A percentile compares a stretch with the other conserved stretches of the same genome.
Conservation (phyloP, 2,329 filamentous ascomycete genomes). For the Fusarium dimerum region DNA sequence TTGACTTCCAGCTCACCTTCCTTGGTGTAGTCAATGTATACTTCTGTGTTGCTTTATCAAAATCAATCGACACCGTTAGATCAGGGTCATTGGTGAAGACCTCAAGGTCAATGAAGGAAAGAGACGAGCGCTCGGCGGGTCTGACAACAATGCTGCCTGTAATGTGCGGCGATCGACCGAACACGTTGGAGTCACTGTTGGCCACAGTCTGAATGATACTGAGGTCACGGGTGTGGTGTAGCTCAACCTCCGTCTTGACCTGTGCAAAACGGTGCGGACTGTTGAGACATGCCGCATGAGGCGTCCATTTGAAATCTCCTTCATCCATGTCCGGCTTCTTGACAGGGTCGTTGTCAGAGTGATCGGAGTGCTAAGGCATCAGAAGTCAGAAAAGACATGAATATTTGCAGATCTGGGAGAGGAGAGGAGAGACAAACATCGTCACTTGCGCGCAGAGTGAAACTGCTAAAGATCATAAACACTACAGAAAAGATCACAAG, state of each 20-base stretch:
- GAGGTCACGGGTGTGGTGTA: conserved; percentile 38
- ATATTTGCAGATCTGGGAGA: not conserved
- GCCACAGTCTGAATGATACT: conserved; percentile 40
- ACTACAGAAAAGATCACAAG: conserved; percentile 38
- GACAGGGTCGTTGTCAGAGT: conserved; percentile 26
- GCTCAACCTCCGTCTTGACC: conserved; percentile 21
- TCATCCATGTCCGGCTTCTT: conserved; percentile 22
- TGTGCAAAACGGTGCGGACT: not conserved
- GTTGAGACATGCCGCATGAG: conserved; percentile 28
- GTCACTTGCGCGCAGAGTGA: conserved; percentile 17
- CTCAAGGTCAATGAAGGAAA: conserved; percentile 45
- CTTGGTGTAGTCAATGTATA: conserved; percentile 43
- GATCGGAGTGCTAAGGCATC: conserved; percentile 13
- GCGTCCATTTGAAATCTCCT: conserved; percentile 29
- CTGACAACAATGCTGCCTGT: conserved; percentile 49
- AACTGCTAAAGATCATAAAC: conserved; percentile 27
- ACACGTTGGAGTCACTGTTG: conserved; percentile 16
- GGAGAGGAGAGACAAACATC: conserved; percentile 35
- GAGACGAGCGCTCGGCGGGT: conserved; percentile 33
- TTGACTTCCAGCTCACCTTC: conserved; percentile 29
- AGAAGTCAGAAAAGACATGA: not conserved
- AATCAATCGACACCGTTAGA: conserved; percentile 37
- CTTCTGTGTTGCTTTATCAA: conserved; percentile 37
- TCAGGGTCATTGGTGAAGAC: conserved; percentile 46
- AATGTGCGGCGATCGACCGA: conserved; percentile 37